Evolutionary conservation across 768 basidiomycete genomes (phyloP).

Genomic region (Podaxis sp.): DNA sequence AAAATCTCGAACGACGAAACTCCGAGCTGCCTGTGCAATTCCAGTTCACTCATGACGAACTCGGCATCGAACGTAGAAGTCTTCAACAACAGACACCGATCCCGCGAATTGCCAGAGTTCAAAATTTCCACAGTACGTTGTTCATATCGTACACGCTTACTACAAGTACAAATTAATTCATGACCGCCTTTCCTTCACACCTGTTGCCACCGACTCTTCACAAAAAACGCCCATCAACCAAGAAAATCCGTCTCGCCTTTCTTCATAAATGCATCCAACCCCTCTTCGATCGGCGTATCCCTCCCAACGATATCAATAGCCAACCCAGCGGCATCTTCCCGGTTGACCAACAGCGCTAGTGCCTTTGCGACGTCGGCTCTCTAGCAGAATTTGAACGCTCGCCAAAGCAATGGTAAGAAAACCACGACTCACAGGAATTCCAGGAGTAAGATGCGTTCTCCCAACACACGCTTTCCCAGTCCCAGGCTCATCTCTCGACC

Average conservation of each 20-base stretch:
- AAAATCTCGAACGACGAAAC: no score
- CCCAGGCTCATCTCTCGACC: constrained; percentile 46
- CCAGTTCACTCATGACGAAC: no score
- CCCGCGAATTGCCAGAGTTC: no score
- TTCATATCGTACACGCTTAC: no score
- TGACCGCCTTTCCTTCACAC: no score
- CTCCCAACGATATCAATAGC: constrained; percentile 59
- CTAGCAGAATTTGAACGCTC: constrained; percentile 24
- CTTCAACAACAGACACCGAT: no score
- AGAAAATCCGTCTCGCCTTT: constrained; percentile 44
- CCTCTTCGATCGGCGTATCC: constrained; percentile 41
- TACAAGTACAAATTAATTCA: no score
- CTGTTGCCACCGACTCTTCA: background rate
- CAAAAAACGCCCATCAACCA: constrained; percentile 20
- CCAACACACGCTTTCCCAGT: constrained; percentile 52
- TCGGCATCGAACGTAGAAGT: no score
- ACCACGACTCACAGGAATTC: constrained; percentile 42
- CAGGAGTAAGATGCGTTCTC: constrained; percentile 42
- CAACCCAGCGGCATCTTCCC: constrained; percentile 56
- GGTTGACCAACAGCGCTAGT: constrained; percentile 44
- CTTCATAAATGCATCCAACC: constrained; percentile 48
- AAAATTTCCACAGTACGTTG: no score
- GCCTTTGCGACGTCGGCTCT: constrained; percentile 55
- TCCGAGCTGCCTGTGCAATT: no score
- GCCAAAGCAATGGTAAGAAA: background rate